A percentile compares a stretch with the other conserved stretches of the same genome.
phyloP scores from a whole-genome alignment of 371 early-diverging fungal genomes.

The Encephalitozoon romaleae region DNA sequence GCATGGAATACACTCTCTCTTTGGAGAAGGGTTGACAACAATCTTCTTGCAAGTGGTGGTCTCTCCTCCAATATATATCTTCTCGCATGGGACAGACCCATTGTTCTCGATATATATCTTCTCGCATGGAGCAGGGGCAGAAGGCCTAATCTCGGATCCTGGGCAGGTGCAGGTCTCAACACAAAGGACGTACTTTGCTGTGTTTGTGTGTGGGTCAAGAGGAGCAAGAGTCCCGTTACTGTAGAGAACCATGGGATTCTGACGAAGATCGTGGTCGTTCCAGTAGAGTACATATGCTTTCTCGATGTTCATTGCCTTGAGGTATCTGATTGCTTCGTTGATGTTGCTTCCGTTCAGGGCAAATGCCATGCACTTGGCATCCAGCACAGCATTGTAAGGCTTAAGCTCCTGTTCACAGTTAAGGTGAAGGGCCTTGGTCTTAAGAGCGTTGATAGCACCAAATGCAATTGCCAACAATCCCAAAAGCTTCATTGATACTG shows the following conservation, averaged over 20 bases:
- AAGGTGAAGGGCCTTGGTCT: neutral
- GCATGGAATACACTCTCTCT: neutral
- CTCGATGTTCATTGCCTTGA: neutral
- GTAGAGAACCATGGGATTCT: slow-evolving; percentile 13
- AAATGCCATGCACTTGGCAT: neutral
- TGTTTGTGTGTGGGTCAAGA: slow-evolving; percentile 19
- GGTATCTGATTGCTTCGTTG: neutral
- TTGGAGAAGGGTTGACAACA: neutral
- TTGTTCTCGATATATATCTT: neutral
- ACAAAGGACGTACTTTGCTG: slow-evolving; percentile 34
- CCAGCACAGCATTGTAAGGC: neutral
- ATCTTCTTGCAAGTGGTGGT: neutral
- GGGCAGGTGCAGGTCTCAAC: neutral
- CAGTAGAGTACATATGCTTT: neutral
- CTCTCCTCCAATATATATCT: neutral
- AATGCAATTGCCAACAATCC: neutral
- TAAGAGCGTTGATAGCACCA: neutral
- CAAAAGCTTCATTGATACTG: neutral
- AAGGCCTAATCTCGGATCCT: neutral
- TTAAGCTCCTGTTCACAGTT: neutral
- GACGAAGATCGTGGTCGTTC: neutral
- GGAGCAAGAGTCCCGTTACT: slow-evolving; percentile 28
- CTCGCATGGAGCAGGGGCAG: neutral
- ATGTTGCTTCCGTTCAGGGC: neutral
- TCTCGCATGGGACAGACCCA: neutral